Percentiles rank a stretch among this genome's conserved stretches.
Evolutionary conservation across 306 rosid species (phyloP).

Genomic region (Morella rubra): DNA sequence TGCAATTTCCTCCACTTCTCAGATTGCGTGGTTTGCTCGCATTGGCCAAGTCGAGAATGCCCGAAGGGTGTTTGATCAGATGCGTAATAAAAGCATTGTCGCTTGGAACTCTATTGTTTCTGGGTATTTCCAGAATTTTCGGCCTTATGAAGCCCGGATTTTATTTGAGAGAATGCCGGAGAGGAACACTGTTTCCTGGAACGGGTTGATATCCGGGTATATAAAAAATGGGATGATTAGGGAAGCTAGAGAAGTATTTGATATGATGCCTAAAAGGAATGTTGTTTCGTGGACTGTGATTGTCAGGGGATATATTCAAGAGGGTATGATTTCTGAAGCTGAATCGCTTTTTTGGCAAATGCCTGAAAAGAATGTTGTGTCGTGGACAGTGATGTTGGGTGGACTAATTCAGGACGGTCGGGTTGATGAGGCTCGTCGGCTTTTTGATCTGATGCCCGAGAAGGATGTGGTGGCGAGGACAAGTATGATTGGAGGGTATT

Average conservation of each 20-base stretch:
- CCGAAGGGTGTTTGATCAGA: conserved; percentile 51
- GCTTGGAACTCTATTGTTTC: conserved; percentile 57
- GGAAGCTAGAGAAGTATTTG: conserved; percentile 43
- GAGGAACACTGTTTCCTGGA: conserved; percentile 48
- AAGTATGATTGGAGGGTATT: conserved; percentile 54
- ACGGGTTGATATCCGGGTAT: conserved; percentile 43
- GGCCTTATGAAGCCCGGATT: conserved; percentile 36
- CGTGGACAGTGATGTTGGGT: conserved; percentile 58
- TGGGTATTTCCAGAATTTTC: conserved; percentile 47
- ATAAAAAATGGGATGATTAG: conserved; percentile 36
- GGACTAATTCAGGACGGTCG: conserved; percentile 53
- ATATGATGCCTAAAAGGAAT: conserved; percentile 45
- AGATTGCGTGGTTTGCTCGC: conserved; percentile 32
- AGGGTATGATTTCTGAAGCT: conserved; percentile 36
- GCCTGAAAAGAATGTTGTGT: conserved; percentile 50
- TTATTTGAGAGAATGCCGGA: conserved; percentile 49
- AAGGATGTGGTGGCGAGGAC: conserved; percentile 52
- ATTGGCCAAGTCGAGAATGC: conserved; percentile 38
- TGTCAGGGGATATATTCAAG: conserved; percentile 50
- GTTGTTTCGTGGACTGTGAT: conserved; percentile 62
- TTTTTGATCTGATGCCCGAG: conserved; percentile 51
- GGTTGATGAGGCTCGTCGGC: conserved; percentile 40
- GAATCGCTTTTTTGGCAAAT: conserved; percentile 48
- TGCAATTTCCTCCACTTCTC: conserved; percentile 11
- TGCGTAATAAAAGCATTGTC: conserved; percentile 34